These are phyloP conservation scores for Euryodendron excelsum DNA, from an alignment of 148 eudicot species.

Conservation along the genomic window DNA sequence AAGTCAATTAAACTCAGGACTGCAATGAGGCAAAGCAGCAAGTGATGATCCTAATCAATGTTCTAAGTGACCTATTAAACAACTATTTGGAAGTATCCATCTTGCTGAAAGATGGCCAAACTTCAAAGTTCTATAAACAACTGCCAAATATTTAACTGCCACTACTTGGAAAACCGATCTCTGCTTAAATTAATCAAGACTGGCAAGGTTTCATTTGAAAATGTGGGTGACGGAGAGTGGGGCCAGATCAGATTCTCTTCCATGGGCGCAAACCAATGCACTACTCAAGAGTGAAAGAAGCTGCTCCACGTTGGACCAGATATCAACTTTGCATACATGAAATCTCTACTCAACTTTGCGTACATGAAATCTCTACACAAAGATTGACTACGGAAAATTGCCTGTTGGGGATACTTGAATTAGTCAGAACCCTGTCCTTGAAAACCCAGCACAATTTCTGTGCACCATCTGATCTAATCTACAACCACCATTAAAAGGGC, in stretches of 20 bases:
- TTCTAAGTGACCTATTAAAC: neutral
- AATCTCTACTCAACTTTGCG: neutral
- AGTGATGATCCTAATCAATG: neutral
- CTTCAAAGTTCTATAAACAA: neutral
- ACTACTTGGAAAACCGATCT: neutral
- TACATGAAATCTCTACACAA: neutral
- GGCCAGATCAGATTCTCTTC: neutral
- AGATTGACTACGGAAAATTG: neutral
- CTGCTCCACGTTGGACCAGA: neutral
- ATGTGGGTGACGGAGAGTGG: neutral
- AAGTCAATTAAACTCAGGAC: no score
- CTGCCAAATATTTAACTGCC: neutral
- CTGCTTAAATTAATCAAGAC: neutral
- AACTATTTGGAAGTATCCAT: neutral
- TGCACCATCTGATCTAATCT: no score
- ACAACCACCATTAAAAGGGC: no score
- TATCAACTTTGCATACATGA: neutral
- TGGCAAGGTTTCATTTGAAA: neutral
- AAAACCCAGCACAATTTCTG: no score
- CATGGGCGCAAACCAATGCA: neutral
- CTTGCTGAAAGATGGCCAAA: constrained; percentile 3
- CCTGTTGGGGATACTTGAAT: no score
- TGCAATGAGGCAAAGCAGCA: neutral
- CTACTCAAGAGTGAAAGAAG: neutral
- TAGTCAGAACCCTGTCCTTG: no score